phyloP scores from a whole-genome alignment of 306 rosid genomes.

The Quercus rubra region DNA sequence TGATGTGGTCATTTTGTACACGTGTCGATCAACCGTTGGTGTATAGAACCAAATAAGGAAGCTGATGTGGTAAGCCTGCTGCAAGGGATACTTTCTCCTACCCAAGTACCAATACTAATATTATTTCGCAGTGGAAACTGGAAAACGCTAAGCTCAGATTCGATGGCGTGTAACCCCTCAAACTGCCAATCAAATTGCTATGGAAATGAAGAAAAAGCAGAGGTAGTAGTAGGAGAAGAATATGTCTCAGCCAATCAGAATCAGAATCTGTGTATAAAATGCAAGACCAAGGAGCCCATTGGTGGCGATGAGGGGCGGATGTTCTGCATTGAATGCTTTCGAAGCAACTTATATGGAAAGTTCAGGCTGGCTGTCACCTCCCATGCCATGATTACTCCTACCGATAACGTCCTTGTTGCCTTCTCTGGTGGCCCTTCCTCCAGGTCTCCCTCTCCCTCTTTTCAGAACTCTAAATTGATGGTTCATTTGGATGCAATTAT shows the following conservation, averaged over 20 bases:
- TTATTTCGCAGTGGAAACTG: neutral
- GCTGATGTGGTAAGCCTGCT: too few species aligned
- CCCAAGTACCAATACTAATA: slow-evolving; percentile 14
- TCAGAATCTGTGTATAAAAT: slow-evolving; percentile 56
- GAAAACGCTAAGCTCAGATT: neutral
- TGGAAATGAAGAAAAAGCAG: slow-evolving; percentile 41
- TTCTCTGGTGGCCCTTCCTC: slow-evolving; percentile 96
- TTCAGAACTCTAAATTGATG: neutral
- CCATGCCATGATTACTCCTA: slow-evolving; percentile 82
- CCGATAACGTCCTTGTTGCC: slow-evolving; percentile 85
- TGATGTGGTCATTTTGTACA: too few species aligned
- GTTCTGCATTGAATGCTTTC: slow-evolving; percentile 76
- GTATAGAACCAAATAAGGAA: too few species aligned
- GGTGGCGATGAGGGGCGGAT: slow-evolving; percentile 56
- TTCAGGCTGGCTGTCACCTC: slow-evolving; percentile 77
- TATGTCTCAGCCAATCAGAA: slow-evolving; percentile 6
- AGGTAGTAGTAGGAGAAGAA: neutral
- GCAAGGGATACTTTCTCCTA: neutral
- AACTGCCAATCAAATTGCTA: slow-evolving; percentile 74
- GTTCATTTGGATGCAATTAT: neutral
- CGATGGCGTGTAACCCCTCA: slow-evolving; percentile 79
- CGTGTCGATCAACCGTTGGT: too few species aligned
- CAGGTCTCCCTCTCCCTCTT: slow-evolving; percentile 39
- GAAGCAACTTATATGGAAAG: slow-evolving; percentile 67
- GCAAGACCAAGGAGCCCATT: slow-evolving; percentile 67